phyloP scores from a whole-genome alignment of 164 flowering plant genomes.

The Nymphaea colorata region DNA sequence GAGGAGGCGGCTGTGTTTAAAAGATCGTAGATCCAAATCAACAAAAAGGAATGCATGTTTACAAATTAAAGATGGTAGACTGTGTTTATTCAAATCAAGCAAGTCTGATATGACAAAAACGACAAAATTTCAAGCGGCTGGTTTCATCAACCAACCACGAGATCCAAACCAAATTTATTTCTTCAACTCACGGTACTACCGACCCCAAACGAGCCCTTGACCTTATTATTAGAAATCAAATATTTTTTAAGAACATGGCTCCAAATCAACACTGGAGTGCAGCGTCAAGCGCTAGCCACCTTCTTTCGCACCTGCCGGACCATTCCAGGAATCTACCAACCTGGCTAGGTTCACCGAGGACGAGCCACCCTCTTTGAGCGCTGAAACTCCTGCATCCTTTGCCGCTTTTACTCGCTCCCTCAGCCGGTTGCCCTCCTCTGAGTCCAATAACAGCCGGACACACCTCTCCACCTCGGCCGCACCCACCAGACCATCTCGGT shows the following conservation, averaged over 20 bases:
- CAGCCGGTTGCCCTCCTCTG: constrained; percentile 32
- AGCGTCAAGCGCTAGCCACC: not conserved
- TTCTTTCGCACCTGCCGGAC: not conserved
- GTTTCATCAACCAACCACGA: too few relatives aligned
- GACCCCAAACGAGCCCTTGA: too few relatives aligned
- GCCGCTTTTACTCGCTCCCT: constrained; percentile 24
- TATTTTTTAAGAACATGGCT: not conserved
- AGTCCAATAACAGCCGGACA: constrained; percentile 40
- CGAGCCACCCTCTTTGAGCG: constrained; percentile 35
- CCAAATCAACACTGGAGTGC: not conserved
- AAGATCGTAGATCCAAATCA: too few relatives aligned
- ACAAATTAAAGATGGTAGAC: too few relatives aligned
- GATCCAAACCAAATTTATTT: too few relatives aligned
- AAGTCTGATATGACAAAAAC: too few relatives aligned
- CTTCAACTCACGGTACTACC: too few relatives aligned
- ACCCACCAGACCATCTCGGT: constrained; percentile 26
- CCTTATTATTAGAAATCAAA: too few relatives aligned
- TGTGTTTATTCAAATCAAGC: too few relatives aligned
- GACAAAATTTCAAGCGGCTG: too few relatives aligned
- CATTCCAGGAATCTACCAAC: constrained; percentile 16
- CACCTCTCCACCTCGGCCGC: constrained; percentile 18
- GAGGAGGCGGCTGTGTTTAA: too few relatives aligned
- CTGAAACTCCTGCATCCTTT: constrained; percentile 16
- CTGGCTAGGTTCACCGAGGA: constrained; percentile 24
- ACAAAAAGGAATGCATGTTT: too few relatives aligned